Evolutionary conservation across 805 yeast genomes (phyloP).

Genomic region (Grigorovia humatica): DNA sequence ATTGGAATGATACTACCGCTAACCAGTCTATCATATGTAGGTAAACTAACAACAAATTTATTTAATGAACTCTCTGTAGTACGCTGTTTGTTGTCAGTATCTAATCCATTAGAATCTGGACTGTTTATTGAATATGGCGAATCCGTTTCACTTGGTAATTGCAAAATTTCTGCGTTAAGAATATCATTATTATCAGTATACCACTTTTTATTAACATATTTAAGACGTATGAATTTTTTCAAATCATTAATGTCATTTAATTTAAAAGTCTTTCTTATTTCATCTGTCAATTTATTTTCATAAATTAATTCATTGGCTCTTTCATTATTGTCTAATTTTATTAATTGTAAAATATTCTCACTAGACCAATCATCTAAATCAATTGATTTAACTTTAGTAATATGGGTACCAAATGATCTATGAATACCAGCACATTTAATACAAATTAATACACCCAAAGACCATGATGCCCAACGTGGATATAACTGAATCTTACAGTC

Average conservation of each 20-base stretch:
- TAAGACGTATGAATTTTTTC: slow-evolving; percentile 82
- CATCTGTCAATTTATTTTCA: slow-evolving; percentile 53
- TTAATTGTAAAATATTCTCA: slow-evolving; percentile 73
- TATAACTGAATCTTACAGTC: slow-evolving; percentile 85
- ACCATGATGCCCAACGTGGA: slow-evolving; percentile 99
- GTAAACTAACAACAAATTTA: neutral
- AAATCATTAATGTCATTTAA: slow-evolving; percentile 70
- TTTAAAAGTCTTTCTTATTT: slow-evolving; percentile 31
- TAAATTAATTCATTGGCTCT: slow-evolving; percentile 58
- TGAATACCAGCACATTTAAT: slow-evolving; percentile 94
- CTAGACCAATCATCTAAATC: slow-evolving; percentile 96
- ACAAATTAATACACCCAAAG: slow-evolving; percentile 82
- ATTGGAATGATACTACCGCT: neutral
- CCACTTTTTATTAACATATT: slow-evolving; percentile 89
- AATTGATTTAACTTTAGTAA: slow-evolving; percentile 82
- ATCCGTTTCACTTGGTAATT: neutral
- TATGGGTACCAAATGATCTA: slow-evolving; percentile 91
- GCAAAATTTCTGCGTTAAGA: neutral
- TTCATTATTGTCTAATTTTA: slow-evolving; percentile 72
- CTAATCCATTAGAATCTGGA: neutral
- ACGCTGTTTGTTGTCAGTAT: neutral
- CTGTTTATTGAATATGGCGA: neutral
- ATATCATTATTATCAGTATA: slow-evolving; percentile 18
- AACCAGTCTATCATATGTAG: neutral
- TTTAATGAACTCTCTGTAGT: neutral